Conservation (phyloP, 2,329 filamentous ascomycete species). For the Claviceps paspali region DNA sequence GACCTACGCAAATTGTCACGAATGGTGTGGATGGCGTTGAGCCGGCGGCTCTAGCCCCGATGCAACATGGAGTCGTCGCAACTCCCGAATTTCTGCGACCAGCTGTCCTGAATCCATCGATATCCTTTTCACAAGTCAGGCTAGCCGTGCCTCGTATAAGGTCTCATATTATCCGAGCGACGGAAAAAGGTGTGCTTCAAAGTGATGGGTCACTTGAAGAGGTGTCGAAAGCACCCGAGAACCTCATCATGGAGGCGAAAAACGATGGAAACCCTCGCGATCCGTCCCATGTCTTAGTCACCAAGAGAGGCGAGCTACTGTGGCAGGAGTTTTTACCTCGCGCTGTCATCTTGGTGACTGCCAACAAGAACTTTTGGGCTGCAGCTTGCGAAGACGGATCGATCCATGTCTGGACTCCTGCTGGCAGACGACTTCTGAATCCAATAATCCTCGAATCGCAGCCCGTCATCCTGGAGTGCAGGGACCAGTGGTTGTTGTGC, state of each 20-base stretch:
- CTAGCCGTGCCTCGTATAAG: constrained; percentile 79
- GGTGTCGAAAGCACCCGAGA: constrained; percentile 47
- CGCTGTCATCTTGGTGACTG: constrained; percentile 77
- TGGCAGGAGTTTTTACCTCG: constrained; percentile 93
- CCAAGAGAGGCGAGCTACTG: constrained; percentile 61
- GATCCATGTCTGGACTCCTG: constrained; percentile 81
- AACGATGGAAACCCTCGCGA: constrained; percentile 69
- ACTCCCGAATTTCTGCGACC: constrained; percentile 79
- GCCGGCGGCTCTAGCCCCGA: constrained; percentile 49
- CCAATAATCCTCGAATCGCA: constrained; percentile 81
- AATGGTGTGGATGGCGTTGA: constrained; percentile 68
- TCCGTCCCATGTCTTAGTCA: constrained; percentile 69
- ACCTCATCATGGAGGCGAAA: constrained; percentile 71
- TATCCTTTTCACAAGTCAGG: constrained; percentile 69
- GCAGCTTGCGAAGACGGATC: constrained; percentile 88
- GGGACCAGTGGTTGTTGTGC: constrained; percentile 77
- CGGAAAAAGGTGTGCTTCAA: constrained; percentile 50
- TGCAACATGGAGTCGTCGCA: constrained; percentile 44
- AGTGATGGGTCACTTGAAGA: constrained; percentile 40
- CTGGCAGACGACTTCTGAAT: constrained; percentile 72
- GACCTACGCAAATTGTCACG: constrained; percentile 57
- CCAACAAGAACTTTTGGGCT: constrained; percentile 81
- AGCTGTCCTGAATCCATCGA: constrained; percentile 68
- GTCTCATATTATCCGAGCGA: constrained; percentile 64
- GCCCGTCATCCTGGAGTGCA: constrained; percentile 82